Percentiles rank a stretch among this genome's conserved stretches.
Evolutionary conservation across 495 filamentous ascomycete genomes (phyloP).

Genomic region (Achaetomiella virescens): DNA sequence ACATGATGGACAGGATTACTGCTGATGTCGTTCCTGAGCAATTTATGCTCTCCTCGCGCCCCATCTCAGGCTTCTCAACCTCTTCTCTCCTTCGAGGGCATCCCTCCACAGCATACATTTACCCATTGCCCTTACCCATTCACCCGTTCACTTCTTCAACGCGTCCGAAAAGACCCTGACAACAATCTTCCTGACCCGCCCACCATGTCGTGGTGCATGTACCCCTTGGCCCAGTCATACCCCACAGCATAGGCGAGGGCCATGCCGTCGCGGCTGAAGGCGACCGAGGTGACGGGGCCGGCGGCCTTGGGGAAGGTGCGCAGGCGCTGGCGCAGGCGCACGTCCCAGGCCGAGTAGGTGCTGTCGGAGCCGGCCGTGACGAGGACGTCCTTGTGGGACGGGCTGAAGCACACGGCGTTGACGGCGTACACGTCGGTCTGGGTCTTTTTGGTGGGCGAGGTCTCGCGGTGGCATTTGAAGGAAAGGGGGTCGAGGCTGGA

Average conservation of each 20-base stretch:
- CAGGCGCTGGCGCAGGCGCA: slow-evolving; percentile 77
- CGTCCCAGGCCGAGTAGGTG: slow-evolving; percentile 88
- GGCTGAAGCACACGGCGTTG: slow-evolving; percentile 86
- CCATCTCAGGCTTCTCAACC: not conserved
- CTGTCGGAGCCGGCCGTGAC: slow-evolving; percentile 85
- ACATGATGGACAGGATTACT: not conserved
- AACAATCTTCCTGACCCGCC: slow-evolving; percentile 78
- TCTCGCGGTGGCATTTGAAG: slow-evolving; percentile 89
- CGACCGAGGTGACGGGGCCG: slow-evolving; percentile 70
- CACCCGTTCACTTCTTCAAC: slow-evolving; percentile 42
- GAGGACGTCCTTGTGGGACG: slow-evolving; percentile 72
- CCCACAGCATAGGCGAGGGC: slow-evolving; percentile 89
- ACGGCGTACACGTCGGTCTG: slow-evolving; percentile 76
- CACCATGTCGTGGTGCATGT: slow-evolving; percentile 57
- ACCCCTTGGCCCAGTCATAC: slow-evolving; percentile 95
- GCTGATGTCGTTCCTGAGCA: not conserved
- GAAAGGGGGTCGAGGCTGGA: slow-evolving; percentile 57
- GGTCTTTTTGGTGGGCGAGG: slow-evolving; percentile 46
- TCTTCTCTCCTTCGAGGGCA: not conserved
- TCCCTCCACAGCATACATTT: slow-evolving; percentile 4
- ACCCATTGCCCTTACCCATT: not conserved
- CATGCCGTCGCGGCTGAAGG: slow-evolving; percentile 68
- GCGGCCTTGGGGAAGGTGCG: slow-evolving; percentile 81
- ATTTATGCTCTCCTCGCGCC: slow-evolving; percentile 1
- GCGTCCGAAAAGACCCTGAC: slow-evolving; percentile 76